Conservation (phyloP, 2,329 filamentous ascomycete genomes). For the Fusarium subtropicale region DNA sequence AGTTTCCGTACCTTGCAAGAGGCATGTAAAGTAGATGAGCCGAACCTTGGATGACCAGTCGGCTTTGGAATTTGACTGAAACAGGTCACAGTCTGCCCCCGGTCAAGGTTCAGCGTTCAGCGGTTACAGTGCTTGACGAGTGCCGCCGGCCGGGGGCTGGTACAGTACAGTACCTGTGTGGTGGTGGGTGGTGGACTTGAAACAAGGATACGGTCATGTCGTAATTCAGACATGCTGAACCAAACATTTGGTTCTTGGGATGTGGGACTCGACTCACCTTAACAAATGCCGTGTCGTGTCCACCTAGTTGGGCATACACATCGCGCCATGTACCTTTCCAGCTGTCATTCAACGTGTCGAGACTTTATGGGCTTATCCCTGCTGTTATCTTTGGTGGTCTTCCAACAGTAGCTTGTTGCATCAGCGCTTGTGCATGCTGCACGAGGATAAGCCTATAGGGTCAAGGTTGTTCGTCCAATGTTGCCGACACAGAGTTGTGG, state of each 20-base stretch:
- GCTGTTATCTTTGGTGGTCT: neutral
- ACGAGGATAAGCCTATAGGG: conserved; percentile 17
- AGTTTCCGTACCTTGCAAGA: neutral
- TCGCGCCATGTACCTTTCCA: conserved; percentile 15
- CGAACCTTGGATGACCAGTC: conserved; percentile 5
- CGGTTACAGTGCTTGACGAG: conserved; percentile 2
- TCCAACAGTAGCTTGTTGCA: conserved; percentile 33
- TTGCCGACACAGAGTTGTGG: neutral
- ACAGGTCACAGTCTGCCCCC: conserved; percentile 4
- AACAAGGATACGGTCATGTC: conserved; percentile 21
- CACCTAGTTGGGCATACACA: conserved; percentile 26
- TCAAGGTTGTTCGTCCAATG: conserved; percentile 4
- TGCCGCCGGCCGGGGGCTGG: neutral
- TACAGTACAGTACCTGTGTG: neutral
- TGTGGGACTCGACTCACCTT: neutral
- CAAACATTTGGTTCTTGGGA: conserved; percentile 7
- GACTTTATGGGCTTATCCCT: conserved; percentile 7
- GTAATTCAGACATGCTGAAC: conserved; percentile 21
- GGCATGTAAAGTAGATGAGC: neutral
- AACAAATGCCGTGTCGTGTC: conserved; percentile 7
- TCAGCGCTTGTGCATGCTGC: conserved; percentile 30
- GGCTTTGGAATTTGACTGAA: conserved; percentile 27
- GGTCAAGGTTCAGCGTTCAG: conserved; percentile 2
- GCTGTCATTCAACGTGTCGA: conserved; percentile 15
- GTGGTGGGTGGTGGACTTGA: conserved; percentile 21